Conservation (phyloP, 1,139 yeast species). For the Hanseniaspora gamundiae region DNA sequence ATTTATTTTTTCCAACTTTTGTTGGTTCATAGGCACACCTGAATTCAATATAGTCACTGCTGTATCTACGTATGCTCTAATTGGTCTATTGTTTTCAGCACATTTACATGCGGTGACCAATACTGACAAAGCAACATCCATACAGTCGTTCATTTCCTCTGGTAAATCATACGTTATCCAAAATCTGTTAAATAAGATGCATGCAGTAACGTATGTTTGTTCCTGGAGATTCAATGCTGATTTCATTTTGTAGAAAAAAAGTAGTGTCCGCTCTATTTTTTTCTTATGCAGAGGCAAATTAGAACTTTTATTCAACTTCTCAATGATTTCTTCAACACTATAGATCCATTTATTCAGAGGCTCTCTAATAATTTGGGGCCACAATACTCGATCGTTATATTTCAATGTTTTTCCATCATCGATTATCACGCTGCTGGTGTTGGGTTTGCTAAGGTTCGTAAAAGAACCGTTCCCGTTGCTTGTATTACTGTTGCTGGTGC, state of each 20-base stretch:
- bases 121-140: conserved; percentile 23
- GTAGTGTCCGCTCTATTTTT: conserved; percentile 23
- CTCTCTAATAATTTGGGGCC: conserved; percentile 24
- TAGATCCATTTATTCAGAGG: conserved; percentile 24
- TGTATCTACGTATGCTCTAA: conserved; percentile 24
- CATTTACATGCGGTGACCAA: conserved; percentile 26
- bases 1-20: conserved; percentile 24
- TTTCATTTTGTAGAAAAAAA: conserved; percentile 24
- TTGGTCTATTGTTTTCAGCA: conserved; percentile 26
- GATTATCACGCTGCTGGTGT: neutral
- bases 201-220: conserved; percentile 25
- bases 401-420: neutral
- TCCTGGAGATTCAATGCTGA: conserved; percentile 23
- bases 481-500: neutral
- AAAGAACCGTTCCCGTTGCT: neutral
- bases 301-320: conserved; percentile 17
- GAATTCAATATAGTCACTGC: conserved; percentile 23
- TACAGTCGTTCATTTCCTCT: conserved; percentile 17
- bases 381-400: conserved; percentile 15
- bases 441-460: neutral
- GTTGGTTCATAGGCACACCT: conserved; percentile 13
- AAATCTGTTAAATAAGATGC: conserved; percentile 23
- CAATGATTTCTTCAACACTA: conserved; percentile 20
- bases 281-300: conserved; percentile 16
- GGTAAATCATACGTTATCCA: conserved; percentile 23